Evolutionary conservation across 768 basidiomycete genomes (phyloP).

Genomic region (Termitomyces sp.): DNA sequence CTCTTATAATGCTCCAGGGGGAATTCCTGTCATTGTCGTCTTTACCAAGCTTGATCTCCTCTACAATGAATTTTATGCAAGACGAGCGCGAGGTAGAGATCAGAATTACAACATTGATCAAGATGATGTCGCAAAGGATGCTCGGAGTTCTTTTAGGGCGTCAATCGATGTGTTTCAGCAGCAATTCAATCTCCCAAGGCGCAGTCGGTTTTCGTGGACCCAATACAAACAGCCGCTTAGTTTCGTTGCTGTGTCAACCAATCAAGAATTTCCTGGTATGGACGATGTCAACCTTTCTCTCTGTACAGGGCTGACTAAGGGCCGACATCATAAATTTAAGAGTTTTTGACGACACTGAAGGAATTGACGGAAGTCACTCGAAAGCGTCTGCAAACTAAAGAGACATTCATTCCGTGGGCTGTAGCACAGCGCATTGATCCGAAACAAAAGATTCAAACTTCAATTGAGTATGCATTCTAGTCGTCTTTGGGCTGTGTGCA

Average conservation of each 20-base stretch:
- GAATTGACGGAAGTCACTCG: neutral
- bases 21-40: no score
- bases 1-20: no score
- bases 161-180: neutral
- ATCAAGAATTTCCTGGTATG: no score
- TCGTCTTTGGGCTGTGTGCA: no score
- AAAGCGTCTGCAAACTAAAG: neutral
- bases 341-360: neutral
- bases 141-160: neutral
- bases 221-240: neutral
- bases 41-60: no score
- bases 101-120: neutral
- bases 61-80: neutral
- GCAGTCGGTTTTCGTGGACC: no score
- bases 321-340: neutral
- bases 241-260: neutral
- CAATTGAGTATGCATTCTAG: no score
- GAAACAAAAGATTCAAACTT: no score
- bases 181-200: neutral
- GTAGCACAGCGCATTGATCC: neutral
- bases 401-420: neutral
- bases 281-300: no score
- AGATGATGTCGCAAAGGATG: neutral
- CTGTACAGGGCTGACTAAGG: no score
- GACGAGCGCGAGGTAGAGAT: neutral